Base-by-base conservation (phyloP, 1,284 basidiomycete species). In the Salmacisia buchloeana region DNA sequence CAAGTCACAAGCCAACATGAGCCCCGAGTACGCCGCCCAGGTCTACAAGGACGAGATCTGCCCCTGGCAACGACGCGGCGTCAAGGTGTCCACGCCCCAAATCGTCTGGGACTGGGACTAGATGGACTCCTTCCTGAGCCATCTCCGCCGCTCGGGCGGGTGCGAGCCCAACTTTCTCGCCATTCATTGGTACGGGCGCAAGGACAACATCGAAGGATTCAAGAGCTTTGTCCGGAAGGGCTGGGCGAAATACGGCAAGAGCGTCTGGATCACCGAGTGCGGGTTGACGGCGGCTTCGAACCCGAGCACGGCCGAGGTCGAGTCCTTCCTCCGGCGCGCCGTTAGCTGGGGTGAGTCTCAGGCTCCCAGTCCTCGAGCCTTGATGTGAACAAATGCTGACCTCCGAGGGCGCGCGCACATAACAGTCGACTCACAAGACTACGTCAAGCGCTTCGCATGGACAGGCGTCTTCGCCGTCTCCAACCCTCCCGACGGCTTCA, bases 181-280 rank as follows among this genome's bases (percentile, higher is more conserved):
- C n/a, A 45, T 76, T 25, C 75, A 77, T 64, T 77, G 65, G 61
- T 77, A 77, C 64, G 75, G 76, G 6, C 63, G 65, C n/a, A 68
- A 70, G 49, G 70, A 69, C 21, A 63, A 61, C 12, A 46, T 49
- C 39, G 58, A 41, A n/a, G 65, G 68, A 31, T 74, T 77, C 59
- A 69, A 72, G 61, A 49, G 64, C 5, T 77, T 73, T 57, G 67
- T 77, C 25, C 49, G 59, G 31, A 60, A 72, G 35, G 74, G 71
- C 69, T 64, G 69, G 57, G 45, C 56, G 18, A 64, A 61, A 1
- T 74, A 67, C 59, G 59, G 64, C 58, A 74, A 75, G 59, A 65
- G 69, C 25, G 68, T 77, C 63, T 76, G 72, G 72, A 67, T 77
- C 23, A 77, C 75, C 12, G 75, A 77, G 39, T 60, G 63, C 15